Percentiles rank a stretch among this genome's conserved stretches.
Evolutionary conservation across 345 rosid species (phyloP).

Genomic region (Leavenworthia alabamica): DNA sequence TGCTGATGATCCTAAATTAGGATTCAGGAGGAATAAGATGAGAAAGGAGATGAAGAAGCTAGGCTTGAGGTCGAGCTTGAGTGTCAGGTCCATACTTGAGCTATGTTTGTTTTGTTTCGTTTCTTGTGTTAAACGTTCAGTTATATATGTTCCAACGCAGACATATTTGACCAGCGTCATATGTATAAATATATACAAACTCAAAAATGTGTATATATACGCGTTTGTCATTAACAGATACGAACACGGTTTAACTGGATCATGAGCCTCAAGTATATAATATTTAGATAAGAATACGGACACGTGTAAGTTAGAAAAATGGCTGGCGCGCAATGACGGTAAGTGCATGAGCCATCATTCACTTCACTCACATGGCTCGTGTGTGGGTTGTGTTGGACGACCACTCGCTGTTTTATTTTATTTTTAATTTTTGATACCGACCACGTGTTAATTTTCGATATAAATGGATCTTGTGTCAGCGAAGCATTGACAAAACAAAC

Average conservation of each 20-base stretch:
- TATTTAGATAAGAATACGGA: neutral
- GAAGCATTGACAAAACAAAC: too few relatives aligned
- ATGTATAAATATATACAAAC: neutral
- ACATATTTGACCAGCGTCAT: constrained; percentile 13
- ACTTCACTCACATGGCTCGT: constrained; percentile 5
- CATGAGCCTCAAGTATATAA: too few relatives aligned
- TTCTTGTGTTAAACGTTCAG: too few relatives aligned
- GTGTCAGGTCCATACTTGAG: constrained; percentile 13
- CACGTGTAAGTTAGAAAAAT: neutral
- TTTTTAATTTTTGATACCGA: too few relatives aligned
- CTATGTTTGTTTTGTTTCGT: constrained; percentile 5
- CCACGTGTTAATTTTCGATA: too few relatives aligned
- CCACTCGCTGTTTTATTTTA: neutral
- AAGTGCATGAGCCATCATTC: too few relatives aligned
- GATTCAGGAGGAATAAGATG: neutral
- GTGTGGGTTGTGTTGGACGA: constrained; percentile 1
- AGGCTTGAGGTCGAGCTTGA: constrained; percentile 13
- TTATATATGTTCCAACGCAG: constrained; percentile 19
- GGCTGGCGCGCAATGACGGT: too few relatives aligned
- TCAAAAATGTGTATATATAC: neutral
- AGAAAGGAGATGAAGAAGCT: constrained; percentile 17
- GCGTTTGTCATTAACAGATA: constrained; percentile 1
- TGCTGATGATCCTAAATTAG: constrained; percentile 1
- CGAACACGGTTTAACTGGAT: constrained; percentile 14
- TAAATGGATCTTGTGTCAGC: too few relatives aligned